phyloP scores from a whole-genome alignment of 2,329 filamentous ascomycete genomes.

The Verticillium albo-atrum region DNA sequence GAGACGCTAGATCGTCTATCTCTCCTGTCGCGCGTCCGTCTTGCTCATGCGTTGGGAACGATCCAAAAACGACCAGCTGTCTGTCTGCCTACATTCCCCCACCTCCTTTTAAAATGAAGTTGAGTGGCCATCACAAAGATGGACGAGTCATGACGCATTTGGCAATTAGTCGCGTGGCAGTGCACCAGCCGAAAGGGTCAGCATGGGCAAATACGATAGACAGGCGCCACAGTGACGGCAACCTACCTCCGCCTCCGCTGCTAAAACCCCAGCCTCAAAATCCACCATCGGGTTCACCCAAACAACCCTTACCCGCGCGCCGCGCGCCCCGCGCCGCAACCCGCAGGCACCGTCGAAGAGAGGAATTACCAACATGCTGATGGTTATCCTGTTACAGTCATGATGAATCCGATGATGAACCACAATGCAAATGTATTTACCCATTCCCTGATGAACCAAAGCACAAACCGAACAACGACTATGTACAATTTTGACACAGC shows the following conservation, averaged over 20 bases:
- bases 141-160: not conserved
- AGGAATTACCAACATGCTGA: no score
- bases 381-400: no score
- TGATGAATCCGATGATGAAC: no score
- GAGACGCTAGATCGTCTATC: no score
- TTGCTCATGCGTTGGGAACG: no score
- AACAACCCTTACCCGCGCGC: not conserved
- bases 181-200: not conserved
- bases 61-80: not conserved
- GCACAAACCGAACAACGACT: constrained; percentile 31
- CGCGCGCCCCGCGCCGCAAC: no score
- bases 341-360: no score
- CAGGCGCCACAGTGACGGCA: not conserved
- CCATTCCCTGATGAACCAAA: constrained; percentile 24
- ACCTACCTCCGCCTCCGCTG: not conserved
- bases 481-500: constrained; percentile 35
- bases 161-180: constrained; percentile 3
- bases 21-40: no score
- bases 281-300: not conserved
- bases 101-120: not conserved
- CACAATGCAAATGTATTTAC: constrained; percentile 16
- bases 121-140: not conserved
- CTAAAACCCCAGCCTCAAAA: not conserved
- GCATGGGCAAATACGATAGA: not conserved
- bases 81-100: not conserved